Evolutionary conservation across 2,329 filamentous ascomycete species (phyloP).

Genomic region (Microdochium nivale): DNA sequence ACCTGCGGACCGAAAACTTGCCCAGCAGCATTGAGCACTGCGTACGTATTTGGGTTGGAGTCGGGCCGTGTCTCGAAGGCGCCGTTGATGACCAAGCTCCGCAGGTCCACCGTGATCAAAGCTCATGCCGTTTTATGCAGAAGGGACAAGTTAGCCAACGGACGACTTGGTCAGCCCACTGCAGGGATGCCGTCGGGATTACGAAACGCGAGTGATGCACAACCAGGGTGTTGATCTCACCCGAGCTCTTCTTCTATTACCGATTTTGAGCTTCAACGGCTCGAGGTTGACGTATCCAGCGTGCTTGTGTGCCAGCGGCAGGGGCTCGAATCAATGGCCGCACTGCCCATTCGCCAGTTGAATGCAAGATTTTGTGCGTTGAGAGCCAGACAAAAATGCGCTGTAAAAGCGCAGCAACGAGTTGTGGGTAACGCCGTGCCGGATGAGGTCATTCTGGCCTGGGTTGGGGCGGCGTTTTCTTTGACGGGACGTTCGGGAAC

Average conservation of each 20-base stretch:
- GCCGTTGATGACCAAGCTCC: background rate
- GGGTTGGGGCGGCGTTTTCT: no score
- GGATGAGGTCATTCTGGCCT: background rate
- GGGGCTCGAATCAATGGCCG: no score
- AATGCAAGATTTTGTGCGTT: background rate
- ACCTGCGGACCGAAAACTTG: no score
- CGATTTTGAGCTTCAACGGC: background rate
- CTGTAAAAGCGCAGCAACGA: background rate
- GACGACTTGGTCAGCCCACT: background rate
- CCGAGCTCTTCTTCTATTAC: constrained; percentile 4
- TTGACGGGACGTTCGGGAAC: no score
- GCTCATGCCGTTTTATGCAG: background rate
- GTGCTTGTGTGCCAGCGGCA: background rate
- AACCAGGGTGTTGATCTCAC: constrained; percentile 1
- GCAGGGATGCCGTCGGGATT: constrained; percentile 2
- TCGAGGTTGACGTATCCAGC: no score
- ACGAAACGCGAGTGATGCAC: constrained; percentile 10
- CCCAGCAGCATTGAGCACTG: background rate
- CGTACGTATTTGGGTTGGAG: background rate
- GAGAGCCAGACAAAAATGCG: background rate
- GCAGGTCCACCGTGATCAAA: background rate
- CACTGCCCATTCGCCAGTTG: background rate
- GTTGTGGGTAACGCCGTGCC: background rate
- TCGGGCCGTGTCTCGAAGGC: background rate
- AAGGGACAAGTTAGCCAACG: no score